phyloP scores from a whole-genome alignment of 164 flowering plant species.

The Echeveria elegans region DNA sequence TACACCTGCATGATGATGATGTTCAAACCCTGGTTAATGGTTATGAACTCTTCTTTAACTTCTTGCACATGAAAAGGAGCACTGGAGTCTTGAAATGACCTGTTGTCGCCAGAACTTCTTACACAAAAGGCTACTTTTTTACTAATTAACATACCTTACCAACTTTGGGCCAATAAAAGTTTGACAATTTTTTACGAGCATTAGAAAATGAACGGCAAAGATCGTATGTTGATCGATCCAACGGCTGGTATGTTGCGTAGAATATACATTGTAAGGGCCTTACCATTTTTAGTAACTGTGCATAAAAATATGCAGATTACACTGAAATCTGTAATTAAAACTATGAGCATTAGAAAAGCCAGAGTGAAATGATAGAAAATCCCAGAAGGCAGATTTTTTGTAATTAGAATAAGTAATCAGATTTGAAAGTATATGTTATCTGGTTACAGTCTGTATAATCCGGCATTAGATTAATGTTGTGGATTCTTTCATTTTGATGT shows the following conservation, averaged over 20 bases:
- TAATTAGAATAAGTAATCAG: background rate
- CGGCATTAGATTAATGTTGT: background rate
- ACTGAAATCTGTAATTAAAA: background rate
- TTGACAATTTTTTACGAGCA: background rate
- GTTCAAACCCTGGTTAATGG: background rate
- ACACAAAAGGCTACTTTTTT: background rate
- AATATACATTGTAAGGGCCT: background rate
- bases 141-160: background rate
- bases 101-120: background rate
- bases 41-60: background rate
- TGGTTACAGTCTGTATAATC: constrained; percentile 3
- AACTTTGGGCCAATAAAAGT: constrained; percentile 3
- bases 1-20: background rate
- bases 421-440: background rate
- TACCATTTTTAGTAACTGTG: background rate
- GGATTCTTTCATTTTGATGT: background rate
- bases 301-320: background rate
- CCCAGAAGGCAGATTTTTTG: background rate
- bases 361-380: background rate
- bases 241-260: background rate
- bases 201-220: constrained; percentile 1
- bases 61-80: background rate
- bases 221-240: background rate
- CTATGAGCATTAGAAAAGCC: background rate
- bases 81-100: background rate